These are phyloP conservation scores for Cercospora janseana DNA, from an alignment of 2,329 filamentous ascomycete species.

Conservation along the genomic window DNA sequence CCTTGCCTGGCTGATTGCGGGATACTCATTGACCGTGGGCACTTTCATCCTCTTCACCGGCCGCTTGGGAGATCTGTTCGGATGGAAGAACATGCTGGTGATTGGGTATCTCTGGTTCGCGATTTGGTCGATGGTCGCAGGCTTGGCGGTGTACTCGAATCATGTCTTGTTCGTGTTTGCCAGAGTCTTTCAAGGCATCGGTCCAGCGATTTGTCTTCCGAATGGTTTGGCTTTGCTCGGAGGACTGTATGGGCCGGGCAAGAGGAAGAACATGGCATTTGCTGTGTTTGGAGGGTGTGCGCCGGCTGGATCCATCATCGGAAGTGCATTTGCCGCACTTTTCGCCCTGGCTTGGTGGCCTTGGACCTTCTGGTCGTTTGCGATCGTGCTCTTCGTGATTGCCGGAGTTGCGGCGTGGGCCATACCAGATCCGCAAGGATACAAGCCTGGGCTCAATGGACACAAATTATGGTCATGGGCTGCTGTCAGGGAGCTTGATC, in stretches of 20 bases:
- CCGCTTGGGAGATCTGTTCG: constrained; percentile 46
- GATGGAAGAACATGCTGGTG: constrained; percentile 44
- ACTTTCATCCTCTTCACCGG: constrained; percentile 49
- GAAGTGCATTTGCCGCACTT: constrained; percentile 35
- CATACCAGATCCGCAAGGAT: constrained; percentile 29
- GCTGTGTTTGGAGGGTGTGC: constrained; percentile 39
- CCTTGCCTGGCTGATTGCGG: constrained; percentile 46
- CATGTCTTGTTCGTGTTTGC: constrained; percentile 38
- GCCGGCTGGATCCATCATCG: constrained; percentile 37
- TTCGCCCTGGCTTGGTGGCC: constrained; percentile 38
- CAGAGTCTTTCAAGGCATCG: constrained; percentile 43
- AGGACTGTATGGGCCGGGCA: constrained; percentile 35
- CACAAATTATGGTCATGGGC: constrained; percentile 17
- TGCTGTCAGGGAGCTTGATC: constrained; percentile 27
- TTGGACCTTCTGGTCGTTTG: constrained; percentile 31
- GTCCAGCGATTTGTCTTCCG: constrained; percentile 39
- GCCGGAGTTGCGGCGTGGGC: constrained; percentile 25
- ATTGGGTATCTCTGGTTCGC: constrained; percentile 44
- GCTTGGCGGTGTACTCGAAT: constrained; percentile 39
- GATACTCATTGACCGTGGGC: constrained; percentile 45
- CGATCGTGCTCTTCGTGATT: constrained; percentile 22
- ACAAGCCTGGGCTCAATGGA: constrained; percentile 23
- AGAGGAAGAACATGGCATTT: constrained; percentile 42
- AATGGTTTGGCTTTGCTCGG: constrained; percentile 41
- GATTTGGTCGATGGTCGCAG: constrained; percentile 43